Percentiles rank a stretch among this genome's conserved stretches.
These are phyloP conservation scores for Boeremia lycopersici DNA, from an alignment of 2,329 filamentous ascomycete species.

Conservation along the genomic window DNA sequence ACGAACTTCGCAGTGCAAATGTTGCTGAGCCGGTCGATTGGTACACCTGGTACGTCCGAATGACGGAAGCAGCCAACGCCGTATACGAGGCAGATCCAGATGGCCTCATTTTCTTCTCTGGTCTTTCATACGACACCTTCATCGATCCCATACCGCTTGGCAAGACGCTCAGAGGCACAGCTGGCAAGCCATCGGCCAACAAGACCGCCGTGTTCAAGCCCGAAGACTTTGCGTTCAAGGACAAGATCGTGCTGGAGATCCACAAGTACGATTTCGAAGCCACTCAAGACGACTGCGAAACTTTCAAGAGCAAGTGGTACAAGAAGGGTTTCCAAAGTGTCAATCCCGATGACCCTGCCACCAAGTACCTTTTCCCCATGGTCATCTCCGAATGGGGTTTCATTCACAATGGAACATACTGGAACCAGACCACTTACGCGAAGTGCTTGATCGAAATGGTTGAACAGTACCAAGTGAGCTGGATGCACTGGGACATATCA, in stretches of 20 bases:
- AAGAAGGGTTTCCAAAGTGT: constrained; percentile 40
- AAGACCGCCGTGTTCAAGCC: constrained; percentile 39
- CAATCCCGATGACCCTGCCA: constrained; percentile 34
- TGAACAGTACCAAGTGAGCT: constrained; percentile 37
- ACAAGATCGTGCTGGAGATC: constrained; percentile 43
- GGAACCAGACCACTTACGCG: constrained; percentile 43
- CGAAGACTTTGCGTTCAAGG: constrained; percentile 31
- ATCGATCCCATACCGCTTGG: constrained; percentile 44
- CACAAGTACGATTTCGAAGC: constrained; percentile 45
- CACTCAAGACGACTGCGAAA: constrained; percentile 37
- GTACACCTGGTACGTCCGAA: constrained; percentile 45
- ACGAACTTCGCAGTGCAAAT: constrained; percentile 36
- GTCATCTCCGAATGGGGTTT: constrained; percentile 44
- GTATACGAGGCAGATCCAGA: constrained; percentile 36
- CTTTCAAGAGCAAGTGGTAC: constrained; percentile 45
- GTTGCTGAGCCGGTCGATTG: constrained; percentile 40
- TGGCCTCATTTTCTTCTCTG: constrained; percentile 43
- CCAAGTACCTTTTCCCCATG: constrained; percentile 40
- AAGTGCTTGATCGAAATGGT: constrained; percentile 42
- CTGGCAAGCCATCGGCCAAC: constrained; percentile 29
- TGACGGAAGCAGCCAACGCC: constrained; percentile 40
- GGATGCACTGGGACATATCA: constrained; percentile 41
- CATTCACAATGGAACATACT: constrained; percentile 40
- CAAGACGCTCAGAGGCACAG: constrained; percentile 38
- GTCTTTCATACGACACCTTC: constrained; percentile 40